phyloP scores from a whole-genome alignment of 2,329 filamentous ascomycete species.

The Epicoccum sorghinum region DNA sequence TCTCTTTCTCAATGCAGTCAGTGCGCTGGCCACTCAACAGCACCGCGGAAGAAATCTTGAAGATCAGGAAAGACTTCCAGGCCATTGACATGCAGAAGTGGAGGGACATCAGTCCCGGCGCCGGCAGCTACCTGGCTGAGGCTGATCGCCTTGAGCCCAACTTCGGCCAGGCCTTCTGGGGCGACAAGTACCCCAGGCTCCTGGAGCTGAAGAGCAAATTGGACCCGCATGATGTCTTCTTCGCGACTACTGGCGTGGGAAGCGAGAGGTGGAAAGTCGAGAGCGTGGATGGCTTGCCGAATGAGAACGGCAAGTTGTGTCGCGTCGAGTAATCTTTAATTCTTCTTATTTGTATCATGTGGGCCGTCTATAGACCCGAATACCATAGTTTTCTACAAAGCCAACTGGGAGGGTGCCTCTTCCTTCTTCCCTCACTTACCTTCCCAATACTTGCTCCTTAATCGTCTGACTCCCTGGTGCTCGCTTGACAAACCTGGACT shows the following conservation, averaged over 20 bases:
- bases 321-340: conserved; percentile 22
- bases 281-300: conserved; percentile 41
- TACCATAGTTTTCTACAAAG: background rate
- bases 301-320: conserved; percentile 46
- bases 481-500: too few species aligned
- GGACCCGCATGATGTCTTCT: conserved; percentile 46
- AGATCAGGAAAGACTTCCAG: conserved; percentile 19
- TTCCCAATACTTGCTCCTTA: too few species aligned
- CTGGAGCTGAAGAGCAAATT: conserved; percentile 32
- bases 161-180: conserved; percentile 39
- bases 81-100: conserved; percentile 25
- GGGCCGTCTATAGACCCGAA: background rate
- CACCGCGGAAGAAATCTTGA: conserved; percentile 23
- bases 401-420: too few species aligned
- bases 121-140: conserved; percentile 38
- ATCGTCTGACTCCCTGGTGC: too few species aligned
- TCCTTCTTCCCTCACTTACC: too few species aligned
- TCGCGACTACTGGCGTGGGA: conserved; percentile 40
- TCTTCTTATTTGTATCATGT: background rate
- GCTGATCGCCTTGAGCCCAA: conserved; percentile 32
- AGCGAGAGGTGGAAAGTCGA: conserved; percentile 45
- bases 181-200: conserved; percentile 34
- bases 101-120: conserved; percentile 29
- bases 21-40: conserved; percentile 23
- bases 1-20: conserved; percentile 33